Evolutionary conservation across 371 early-diverging fungal genomes (phyloP), one percentile per base, ranked within the genome.

Genomic region (Apophysomyces trapeziformis): DNA sequence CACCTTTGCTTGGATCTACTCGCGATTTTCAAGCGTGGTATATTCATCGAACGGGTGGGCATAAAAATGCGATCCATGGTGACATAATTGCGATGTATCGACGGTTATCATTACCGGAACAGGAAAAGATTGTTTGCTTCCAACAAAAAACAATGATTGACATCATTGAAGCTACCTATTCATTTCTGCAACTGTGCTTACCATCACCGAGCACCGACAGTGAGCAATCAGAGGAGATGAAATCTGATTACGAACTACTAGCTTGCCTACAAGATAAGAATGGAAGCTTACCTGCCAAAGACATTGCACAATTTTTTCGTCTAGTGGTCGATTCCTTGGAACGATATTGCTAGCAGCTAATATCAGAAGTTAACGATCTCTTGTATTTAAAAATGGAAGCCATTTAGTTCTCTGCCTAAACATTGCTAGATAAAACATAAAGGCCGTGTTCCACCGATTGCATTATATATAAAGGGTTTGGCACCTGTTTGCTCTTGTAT

Each of bases 21-120:
- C 16, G 59, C 1, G 68, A 79, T 26, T 76, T 79, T 54, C 46
- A 61, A 37, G 38, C 66, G 4, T 74, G 76, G 72, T 75, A 68
- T 45, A 61, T 74, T n/a, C 50, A 65, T 4, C 26, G 72, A 13
- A 66, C 72, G 4, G 66, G 68, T 26, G 57, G 54, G 18, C 68
- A 76, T n/a, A 60, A 66, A 11, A 57, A 66, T 38, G 62, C 68
- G 0, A 63, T 79, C 38, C 68, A 76, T 61, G 79, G 79, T 7
- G 79, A 79, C 54, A 16, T 78, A n/a, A 21, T 70, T 9, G 38
- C 38, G 36, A 57, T 63, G 18, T 70, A 56, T 45, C 16, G 62
- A 13, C 66, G 70, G 16, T 56, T 70, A 13, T 7, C 63, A 14
- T 32, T 37, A 12, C 21, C 16, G 18, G 60, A 59, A 39, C 60